Evolutionary conservation across 768 basidiomycete species (phyloP), one percentile per base, ranked within the genome.

Genomic region (Gelatoporia subvermispora): DNA sequence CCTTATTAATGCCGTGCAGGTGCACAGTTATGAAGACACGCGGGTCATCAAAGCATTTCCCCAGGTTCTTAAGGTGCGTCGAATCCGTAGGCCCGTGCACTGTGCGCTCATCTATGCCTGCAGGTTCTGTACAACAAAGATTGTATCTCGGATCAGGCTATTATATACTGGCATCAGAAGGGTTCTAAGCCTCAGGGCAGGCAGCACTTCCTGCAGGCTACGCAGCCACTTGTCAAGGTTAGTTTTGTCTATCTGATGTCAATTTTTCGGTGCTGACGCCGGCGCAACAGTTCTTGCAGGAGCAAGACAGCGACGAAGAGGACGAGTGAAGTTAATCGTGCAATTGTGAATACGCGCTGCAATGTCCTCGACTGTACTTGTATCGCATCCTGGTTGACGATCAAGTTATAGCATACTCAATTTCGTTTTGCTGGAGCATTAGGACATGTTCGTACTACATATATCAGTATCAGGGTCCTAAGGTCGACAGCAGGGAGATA

Each of bases 141-240:
- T 60, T 93, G 93, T 68, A 78, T 97, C 58, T 89, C 93, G 47
- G 93, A 94, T 62, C 87, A 94, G 63, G 93, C 94, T 52, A 94
- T 99, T 61, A 87, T 97, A 51, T 98, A 96, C 68, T 99, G 95
- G 95, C 76, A 92, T 69, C 85, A 90, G 71, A 99, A 99, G 71
- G 95, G 96, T 44, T 88, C 93, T 41, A 96, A 93, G 70, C 81
- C 92, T 0, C 91, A 97, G 67, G 95, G 94, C 42, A 84, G 87
- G 62, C 93, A 96, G 67, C 88, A 93, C 66, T 97, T 99, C 76
- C 71, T 97, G 58, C 94, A 91, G 71, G 81, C 76, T 49, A 86
- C 91, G 0, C 88, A 89, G 62, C 64, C 88, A 16, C 76, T 98
- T 35, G 93, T 98, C 64, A 95, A 96, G 79, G 93, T 83, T 61